These are phyloP conservation scores for Trichoderma arundinaceum DNA, from an alignment of 2,329 filamentous ascomycete species.

Conservation along the genomic window DNA sequence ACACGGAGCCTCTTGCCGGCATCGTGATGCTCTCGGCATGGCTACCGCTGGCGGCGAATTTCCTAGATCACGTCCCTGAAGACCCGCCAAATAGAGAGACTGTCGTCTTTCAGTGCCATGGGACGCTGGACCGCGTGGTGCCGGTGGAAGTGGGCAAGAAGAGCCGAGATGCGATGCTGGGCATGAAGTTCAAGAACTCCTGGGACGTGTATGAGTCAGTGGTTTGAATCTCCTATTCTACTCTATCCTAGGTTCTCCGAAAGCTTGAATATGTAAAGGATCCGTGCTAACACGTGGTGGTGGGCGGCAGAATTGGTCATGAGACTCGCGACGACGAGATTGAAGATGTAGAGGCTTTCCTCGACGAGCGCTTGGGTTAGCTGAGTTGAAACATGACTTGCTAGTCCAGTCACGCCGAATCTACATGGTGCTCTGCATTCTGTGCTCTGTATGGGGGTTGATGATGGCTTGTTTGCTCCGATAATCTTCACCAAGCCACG, in stretches of 20 bases:
- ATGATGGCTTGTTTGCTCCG: too few relatives aligned
- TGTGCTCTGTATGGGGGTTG: not conserved
- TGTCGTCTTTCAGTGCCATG: slow-evolving; percentile 85
- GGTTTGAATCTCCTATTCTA: not conserved
- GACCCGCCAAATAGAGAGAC: slow-evolving; percentile 62
- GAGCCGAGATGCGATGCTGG: slow-evolving; percentile 68
- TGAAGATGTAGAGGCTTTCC: slow-evolving; percentile 72
- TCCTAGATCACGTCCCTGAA: slow-evolving; percentile 49
- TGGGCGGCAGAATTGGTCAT: slow-evolving; percentile 69
- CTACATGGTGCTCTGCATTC: not conserved
- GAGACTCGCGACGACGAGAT: slow-evolving; percentile 79
- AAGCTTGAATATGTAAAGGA: too few relatives aligned
- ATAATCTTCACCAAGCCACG: too few relatives aligned
- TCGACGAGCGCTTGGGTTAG: slow-evolving; percentile 24
- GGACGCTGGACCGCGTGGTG: slow-evolving; percentile 74
- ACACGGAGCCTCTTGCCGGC: slow-evolving; percentile 74
- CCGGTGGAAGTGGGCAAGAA: slow-evolving; percentile 67
- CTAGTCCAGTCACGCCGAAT: not conserved
- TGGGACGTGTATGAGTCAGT: slow-evolving; percentile 77
- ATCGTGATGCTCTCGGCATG: slow-evolving; percentile 87
- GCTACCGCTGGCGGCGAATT: slow-evolving; percentile 66
- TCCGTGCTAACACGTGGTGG: slow-evolving; percentile 9
- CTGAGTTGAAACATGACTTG: not conserved
- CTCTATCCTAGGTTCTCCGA: too few relatives aligned
- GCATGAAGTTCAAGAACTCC: slow-evolving; percentile 72